Evolutionary conservation across 768 basidiomycete species (phyloP).

Genomic region (Tulasnella sp.): DNA sequence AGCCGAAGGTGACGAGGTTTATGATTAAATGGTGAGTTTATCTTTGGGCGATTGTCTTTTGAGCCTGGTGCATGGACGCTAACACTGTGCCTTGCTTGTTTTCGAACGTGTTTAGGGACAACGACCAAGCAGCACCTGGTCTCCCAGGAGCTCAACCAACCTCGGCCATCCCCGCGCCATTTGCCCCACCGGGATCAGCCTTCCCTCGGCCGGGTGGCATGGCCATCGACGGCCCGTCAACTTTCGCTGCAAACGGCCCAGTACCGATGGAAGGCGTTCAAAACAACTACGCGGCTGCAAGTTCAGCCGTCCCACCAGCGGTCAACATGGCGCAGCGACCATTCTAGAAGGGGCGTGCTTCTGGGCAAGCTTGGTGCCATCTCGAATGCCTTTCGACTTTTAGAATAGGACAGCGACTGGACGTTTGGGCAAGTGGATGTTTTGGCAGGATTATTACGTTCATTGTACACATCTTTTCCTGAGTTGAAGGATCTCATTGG

Average conservation of each 20-base stretch:
- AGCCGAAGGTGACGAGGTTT: constrained; percentile 83
- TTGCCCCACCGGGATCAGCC: constrained; percentile 9
- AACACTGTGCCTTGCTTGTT: too few relatives aligned
- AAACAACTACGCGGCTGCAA: constrained; percentile 7
- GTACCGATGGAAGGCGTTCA: constrained; percentile 2
- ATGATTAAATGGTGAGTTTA: constrained; percentile 32
- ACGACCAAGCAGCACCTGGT: neutral
- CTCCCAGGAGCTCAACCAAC: neutral
- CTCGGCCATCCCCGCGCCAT: neutral
- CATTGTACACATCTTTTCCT: neutral
- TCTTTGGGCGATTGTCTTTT: neutral
- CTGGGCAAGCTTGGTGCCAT: neutral
- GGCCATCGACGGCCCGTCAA: neutral
- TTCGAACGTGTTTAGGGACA: neutral
- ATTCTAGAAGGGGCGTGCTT: neutral
- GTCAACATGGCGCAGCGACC: neutral
- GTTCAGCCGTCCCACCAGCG: constrained; percentile 12
- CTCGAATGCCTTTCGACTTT: neutral
- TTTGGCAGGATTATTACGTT: neutral
- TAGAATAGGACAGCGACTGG: neutral
- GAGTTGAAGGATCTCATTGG: neutral
- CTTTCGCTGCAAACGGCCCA: neutral
- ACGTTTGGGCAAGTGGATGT: too few relatives aligned
- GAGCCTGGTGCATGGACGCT: neutral
- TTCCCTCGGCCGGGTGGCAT: constrained; percentile 5